Conservation (phyloP, 2,329 filamentous ascomycete genomes). For the Plenodomus lindquistii region DNA sequence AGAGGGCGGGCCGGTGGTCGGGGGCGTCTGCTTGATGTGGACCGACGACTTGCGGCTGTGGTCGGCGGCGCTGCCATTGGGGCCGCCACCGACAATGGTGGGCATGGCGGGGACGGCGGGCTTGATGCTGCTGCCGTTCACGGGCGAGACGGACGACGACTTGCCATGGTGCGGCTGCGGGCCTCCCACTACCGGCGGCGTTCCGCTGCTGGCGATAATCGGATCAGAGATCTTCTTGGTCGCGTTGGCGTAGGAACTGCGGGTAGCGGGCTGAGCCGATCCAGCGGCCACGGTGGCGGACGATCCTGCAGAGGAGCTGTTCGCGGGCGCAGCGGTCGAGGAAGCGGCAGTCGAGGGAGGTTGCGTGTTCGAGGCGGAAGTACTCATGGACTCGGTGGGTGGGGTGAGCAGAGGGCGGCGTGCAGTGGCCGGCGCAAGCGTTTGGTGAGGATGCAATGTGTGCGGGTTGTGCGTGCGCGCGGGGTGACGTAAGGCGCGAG, state of each 20-base stretch:
- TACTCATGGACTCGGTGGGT: slow-evolving; percentile 56
- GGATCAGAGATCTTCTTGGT: slow-evolving; percentile 59
- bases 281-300: slow-evolving; percentile 55
- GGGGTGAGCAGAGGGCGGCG: slow-evolving; percentile 7
- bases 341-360: slow-evolving; percentile 54
- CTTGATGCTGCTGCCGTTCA: slow-evolving; percentile 74
- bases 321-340: slow-evolving; percentile 52
- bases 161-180: slow-evolving; percentile 53
- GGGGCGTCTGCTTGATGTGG: slow-evolving; percentile 81
- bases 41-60: slow-evolving; percentile 90
- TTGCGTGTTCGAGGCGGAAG: slow-evolving; percentile 59
- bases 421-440: slow-evolving; percentile 10
- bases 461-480: slow-evolving; percentile 21
- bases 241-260: slow-evolving; percentile 63
- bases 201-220: slow-evolving; percentile 55
- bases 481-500: slow-evolving; percentile 20
- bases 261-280: slow-evolving; percentile 59
- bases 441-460: slow-evolving; percentile 5
- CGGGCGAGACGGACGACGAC: slow-evolving; percentile 63
- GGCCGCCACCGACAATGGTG: slow-evolving; percentile 64
- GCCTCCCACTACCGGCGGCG: slow-evolving; percentile 58
- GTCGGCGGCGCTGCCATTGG: slow-evolving; percentile 69
- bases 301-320: slow-evolving; percentile 54
- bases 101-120: slow-evolving; percentile 48
- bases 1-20: slow-evolving; percentile 56